A percentile compares a stretch with the other conserved stretches of the same genome.
These are phyloP conservation scores for Cytospora paraplurivora DNA, from an alignment of 2,329 filamentous ascomycete genomes.

Conservation along the genomic window DNA sequence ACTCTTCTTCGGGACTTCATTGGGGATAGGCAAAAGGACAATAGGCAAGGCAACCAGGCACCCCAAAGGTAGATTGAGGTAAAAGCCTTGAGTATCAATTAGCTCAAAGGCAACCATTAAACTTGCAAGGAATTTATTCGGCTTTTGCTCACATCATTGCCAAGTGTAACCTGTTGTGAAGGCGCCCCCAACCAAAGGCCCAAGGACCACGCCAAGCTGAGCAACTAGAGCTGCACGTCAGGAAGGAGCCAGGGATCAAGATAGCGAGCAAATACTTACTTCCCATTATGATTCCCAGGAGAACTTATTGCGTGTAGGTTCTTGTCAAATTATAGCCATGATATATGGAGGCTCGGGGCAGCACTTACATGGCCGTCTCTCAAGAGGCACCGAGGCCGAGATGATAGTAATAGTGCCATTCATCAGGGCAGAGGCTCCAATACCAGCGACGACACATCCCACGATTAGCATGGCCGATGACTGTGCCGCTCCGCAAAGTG, in stretches of 20 bases:
- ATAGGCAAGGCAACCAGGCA: constrained; percentile 34
- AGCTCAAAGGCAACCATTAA: too few species aligned
- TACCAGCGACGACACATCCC: constrained; percentile 16
- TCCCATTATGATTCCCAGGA: too few species aligned
- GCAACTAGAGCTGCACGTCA: constrained; percentile 34
- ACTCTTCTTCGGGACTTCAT: constrained; percentile 19
- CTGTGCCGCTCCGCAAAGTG: constrained; percentile 9
- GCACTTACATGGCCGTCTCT: too few species aligned
- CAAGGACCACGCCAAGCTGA: constrained; percentile 48
- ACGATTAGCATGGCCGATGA: constrained; percentile 17
- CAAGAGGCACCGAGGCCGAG: not conserved
- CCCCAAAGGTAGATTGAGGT: constrained; percentile 44
- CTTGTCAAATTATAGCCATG: too few species aligned
- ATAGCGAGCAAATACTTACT: not conserved
- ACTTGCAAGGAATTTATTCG: too few species aligned
- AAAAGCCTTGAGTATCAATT: constrained; percentile 32
- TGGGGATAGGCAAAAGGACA: constrained; percentile 39
- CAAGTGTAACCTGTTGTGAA: constrained; percentile 45
- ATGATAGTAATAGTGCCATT: constrained; percentile 2
- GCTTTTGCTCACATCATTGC: constrained; percentile 44
- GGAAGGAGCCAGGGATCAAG: constrained; percentile 2
- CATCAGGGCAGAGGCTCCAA: constrained; percentile 12
- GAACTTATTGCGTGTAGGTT: too few species aligned
- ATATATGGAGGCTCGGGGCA: too few species aligned
- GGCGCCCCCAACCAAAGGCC: constrained; percentile 50